phyloP scores from a whole-genome alignment of 257 asterid genomes.

The Ilex aquifolium region DNA sequence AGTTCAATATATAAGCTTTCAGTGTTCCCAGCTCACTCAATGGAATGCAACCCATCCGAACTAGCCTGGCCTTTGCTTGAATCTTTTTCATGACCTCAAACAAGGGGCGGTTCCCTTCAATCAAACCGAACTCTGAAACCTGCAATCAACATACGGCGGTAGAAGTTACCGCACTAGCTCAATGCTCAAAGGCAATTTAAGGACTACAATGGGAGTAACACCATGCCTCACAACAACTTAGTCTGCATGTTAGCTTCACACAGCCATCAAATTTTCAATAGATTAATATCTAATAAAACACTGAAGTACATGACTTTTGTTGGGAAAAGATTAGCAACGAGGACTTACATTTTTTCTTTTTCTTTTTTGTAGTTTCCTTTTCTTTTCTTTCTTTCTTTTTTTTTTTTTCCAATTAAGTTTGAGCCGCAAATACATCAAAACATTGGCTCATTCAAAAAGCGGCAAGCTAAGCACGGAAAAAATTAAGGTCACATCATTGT shows the following conservation, averaged over 20 bases:
- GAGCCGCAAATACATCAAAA: too few species aligned
- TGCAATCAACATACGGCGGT: conserved; percentile 23
- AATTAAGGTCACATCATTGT: too few species aligned
- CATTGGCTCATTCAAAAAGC: too few species aligned
- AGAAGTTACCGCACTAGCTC: conserved; percentile 4
- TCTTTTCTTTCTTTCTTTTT: too few species aligned
- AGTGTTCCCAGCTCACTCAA: conserved; percentile 59
- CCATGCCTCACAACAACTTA: background rate
- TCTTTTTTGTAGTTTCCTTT: too few species aligned
- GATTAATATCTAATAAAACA: too few species aligned
- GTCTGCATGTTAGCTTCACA: background rate
- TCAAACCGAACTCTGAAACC: conserved; percentile 46
- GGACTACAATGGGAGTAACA: background rate
- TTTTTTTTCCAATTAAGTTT: too few species aligned
- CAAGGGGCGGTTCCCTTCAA: conserved; percentile 21
- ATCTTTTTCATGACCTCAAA: conserved; percentile 39
- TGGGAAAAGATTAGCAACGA: background rate
- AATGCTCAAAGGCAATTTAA: background rate
- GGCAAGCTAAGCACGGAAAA: too few species aligned
- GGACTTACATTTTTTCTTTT: too few species aligned
- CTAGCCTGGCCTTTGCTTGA: conserved; percentile 71
- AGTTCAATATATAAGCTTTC: conserved; percentile 52
- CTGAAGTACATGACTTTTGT: too few species aligned
- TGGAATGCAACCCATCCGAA: conserved; percentile 58
- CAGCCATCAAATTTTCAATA: background rate